Evolutionary conservation across 495 filamentous ascomycete species (phyloP).

Genomic region (Penicillium ochrochloron): DNA sequence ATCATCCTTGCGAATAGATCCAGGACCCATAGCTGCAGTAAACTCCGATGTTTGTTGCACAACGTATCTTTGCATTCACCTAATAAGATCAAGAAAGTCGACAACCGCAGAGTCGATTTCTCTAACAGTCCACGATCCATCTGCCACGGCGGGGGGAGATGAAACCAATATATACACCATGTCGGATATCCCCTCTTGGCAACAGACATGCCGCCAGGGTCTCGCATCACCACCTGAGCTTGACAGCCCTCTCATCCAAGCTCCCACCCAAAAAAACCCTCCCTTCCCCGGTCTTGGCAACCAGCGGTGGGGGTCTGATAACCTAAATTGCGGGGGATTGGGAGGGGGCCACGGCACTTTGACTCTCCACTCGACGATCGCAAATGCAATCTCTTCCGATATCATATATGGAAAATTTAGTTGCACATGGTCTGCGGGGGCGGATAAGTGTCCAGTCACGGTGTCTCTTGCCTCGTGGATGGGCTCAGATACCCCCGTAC

Average conservation of each 20-base stretch:
- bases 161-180: constrained; percentile 15
- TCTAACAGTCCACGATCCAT: background rate
- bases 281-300: constrained; percentile 19
- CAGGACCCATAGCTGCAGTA: constrained; percentile 14
- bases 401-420: background rate
- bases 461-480: background rate
- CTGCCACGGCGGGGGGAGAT: background rate
- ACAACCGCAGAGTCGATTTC: background rate
- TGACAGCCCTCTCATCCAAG: background rate
- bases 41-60: too few species aligned
- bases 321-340: constrained; percentile 12
- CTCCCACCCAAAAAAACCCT: constrained; percentile 7
- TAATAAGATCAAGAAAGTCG: background rate
- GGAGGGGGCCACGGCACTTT: background rate
- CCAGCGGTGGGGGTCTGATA: constrained; percentile 7
- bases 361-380: background rate
- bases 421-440: background rate
- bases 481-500: background rate
- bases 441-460: constrained; percentile 11
- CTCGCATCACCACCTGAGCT: background rate
- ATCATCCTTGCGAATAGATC: constrained; percentile 17
- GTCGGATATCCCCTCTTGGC: constrained; percentile 18
- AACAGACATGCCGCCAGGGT: background rate
- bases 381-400: background rate
- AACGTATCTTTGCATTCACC: background rate